A percentile compares a stretch with the other conserved stretches of the same genome.
These are phyloP conservation scores for Trichaptum fuscoviolaceum DNA, from an alignment of 768 basidiomycete genomes.

Conservation along the genomic window DNA sequence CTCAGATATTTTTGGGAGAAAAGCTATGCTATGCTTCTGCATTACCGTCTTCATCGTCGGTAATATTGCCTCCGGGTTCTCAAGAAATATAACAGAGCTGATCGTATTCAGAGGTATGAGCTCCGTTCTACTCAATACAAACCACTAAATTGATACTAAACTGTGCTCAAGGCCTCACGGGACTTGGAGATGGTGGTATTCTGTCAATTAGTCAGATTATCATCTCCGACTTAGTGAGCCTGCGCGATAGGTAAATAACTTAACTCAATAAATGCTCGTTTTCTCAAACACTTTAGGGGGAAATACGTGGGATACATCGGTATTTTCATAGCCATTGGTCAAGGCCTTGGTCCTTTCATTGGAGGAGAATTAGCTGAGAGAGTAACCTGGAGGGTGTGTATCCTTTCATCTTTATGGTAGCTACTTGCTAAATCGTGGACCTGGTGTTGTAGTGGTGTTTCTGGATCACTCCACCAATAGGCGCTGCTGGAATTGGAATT, in stretches of 20 bases:
- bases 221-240: constrained; percentile 65
- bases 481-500: constrained; percentile 47
- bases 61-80: constrained; percentile 59
- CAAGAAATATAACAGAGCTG: constrained; percentile 57
- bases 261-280: background rate
- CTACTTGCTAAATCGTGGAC: background rate
- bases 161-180: constrained; percentile 28
- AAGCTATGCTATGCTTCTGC: constrained; percentile 49
- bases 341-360: constrained; percentile 57
- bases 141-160: background rate
- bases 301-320: constrained; percentile 77
- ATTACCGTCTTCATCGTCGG: constrained; percentile 62
- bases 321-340: constrained; percentile 30
- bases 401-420: background rate
- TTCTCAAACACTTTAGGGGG: constrained; percentile 34
- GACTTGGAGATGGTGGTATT: constrained; percentile 67
- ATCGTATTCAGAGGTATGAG: constrained; percentile 60
- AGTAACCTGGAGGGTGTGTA: constrained; percentile 54
- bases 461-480: constrained; percentile 64
- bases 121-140: background rate
- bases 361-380: constrained; percentile 62
- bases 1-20: constrained; percentile 65
- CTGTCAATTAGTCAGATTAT: constrained; percentile 67
- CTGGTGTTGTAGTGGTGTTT: constrained; percentile 57
- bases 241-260: constrained; percentile 51